Conservation (phyloP, 495 filamentous ascomycete genomes). For the Tuber aestivum region DNA sequence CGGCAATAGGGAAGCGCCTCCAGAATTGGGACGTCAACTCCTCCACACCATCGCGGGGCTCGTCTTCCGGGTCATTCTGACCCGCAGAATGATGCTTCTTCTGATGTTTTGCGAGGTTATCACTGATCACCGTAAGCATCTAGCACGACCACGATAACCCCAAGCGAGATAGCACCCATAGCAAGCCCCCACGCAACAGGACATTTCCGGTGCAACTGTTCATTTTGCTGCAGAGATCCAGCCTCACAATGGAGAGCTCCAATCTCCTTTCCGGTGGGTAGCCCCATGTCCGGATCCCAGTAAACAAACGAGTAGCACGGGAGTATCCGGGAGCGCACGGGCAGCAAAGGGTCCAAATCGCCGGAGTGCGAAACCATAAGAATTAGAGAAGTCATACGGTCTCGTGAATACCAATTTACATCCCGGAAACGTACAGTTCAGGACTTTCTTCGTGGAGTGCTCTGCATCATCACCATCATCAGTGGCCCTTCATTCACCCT, state of each 20-base stretch:
- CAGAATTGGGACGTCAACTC: slow-evolving; percentile 31
- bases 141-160: slow-evolving; percentile 10
- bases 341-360: background rate
- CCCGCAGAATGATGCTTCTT: slow-evolving; percentile 32
- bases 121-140: slow-evolving; percentile 17
- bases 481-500: background rate
- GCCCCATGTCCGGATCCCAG: background rate
- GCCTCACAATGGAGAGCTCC: background rate
- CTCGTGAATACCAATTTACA: slow-evolving; percentile 40
- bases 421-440: slow-evolving; percentile 34
- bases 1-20: slow-evolving; percentile 27
- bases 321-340: background rate
- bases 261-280: background rate
- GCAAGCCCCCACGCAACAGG: background rate
- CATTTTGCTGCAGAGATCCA: background rate
- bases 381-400: slow-evolving; percentile 18
- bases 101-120: slow-evolving; percentile 39
- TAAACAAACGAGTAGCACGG: background rate
- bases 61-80: slow-evolving; percentile 21
- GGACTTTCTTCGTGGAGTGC: slow-evolving; percentile 37
- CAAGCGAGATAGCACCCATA: background rate
- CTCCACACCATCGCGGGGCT: slow-evolving; percentile 22
- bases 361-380: background rate
- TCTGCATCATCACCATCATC: slow-evolving; percentile 11
- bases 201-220: background rate